Percentiles rank a stretch among this genome's conserved stretches.
Conservation (phyloP, 352 stramenopile species). For the Phytophthora tubulina region DNA sequence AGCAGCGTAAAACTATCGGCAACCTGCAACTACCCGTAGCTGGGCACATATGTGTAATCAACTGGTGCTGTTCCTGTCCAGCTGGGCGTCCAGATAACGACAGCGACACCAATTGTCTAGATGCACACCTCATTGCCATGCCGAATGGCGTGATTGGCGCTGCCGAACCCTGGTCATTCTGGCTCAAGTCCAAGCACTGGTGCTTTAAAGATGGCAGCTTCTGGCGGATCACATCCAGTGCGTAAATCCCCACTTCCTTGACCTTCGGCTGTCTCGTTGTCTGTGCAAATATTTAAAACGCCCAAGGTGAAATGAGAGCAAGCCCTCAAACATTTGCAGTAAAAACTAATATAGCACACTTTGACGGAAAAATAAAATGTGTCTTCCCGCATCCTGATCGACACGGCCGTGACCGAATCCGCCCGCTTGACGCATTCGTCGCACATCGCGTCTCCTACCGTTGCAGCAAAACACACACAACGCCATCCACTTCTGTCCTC, state of each 20-base stretch:
- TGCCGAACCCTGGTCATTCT: constrained; percentile 73
- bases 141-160: constrained; percentile 86
- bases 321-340: background rate
- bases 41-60: constrained; percentile 17
- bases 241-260: constrained; percentile 88
- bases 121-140: constrained; percentile 28
- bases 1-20: constrained; percentile 44
- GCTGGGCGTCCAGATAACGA: constrained; percentile 4
- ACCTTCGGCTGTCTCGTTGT: constrained; percentile 85
- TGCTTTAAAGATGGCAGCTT: constrained; percentile 89
- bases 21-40: constrained; percentile 27
- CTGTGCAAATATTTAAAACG: constrained; percentile 34
- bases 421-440: constrained; percentile 95
- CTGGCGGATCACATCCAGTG: constrained; percentile 86
- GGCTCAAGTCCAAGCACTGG: constrained; percentile 86
- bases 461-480: constrained; percentile 37
- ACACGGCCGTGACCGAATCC: constrained; percentile 94
- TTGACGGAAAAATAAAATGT: constrained; percentile 98
- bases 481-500: background rate
- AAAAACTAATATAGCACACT: constrained; percentile 38
- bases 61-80: constrained; percentile 9
- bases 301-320: constrained; percentile 12
- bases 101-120: constrained; percentile 22
- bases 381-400: constrained; percentile 89
- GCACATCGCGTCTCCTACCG: constrained; percentile 80